These are phyloP conservation scores for Kwoniella shandongensis DNA, from an alignment of 768 basidiomycete species.

Conservation along the genomic window DNA sequence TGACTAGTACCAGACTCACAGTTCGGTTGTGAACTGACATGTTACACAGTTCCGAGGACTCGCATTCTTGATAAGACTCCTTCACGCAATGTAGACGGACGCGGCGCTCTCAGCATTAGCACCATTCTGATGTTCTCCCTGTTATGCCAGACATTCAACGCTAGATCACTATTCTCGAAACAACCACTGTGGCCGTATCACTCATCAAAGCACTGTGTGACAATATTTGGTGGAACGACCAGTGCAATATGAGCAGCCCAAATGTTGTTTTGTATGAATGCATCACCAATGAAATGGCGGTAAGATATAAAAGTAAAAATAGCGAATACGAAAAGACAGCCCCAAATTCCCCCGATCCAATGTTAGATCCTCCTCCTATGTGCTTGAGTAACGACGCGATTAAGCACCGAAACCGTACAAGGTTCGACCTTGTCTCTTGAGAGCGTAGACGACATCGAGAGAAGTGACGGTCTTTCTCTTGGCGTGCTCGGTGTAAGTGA, in stretches of 20 bases:
- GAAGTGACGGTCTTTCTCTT: conserved; percentile 62
- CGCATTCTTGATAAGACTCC: too few relatives aligned
- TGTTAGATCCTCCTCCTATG: neutral
- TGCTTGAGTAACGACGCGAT: conserved; percentile 19
- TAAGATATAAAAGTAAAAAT: conserved; percentile 7
- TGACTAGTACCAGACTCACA: too few relatives aligned
- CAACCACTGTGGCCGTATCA: too few relatives aligned
- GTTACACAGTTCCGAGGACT: too few relatives aligned
- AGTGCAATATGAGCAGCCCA: neutral
- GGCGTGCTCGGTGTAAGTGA: conserved; percentile 97
- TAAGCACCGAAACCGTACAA: conserved; percentile 63
- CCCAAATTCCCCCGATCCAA: neutral
- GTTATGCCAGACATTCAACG: too few relatives aligned
- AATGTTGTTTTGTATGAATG: conserved; percentile 4
- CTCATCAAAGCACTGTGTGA: too few relatives aligned
- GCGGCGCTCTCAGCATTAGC: too few relatives aligned
- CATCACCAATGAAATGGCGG: conserved; percentile 18
- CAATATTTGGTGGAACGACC: too few relatives aligned
- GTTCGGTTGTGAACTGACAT: too few relatives aligned
- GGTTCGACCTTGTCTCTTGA: conserved; percentile 63
- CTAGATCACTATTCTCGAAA: too few relatives aligned
- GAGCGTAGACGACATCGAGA: conserved; percentile 66
- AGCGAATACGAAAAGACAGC: conserved; percentile 20
- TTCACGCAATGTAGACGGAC: too few relatives aligned
- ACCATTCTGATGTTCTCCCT: too few relatives aligned